Conservation (phyloP, 169 alveolate species). For the Plasmodium chabaudi region DNA sequence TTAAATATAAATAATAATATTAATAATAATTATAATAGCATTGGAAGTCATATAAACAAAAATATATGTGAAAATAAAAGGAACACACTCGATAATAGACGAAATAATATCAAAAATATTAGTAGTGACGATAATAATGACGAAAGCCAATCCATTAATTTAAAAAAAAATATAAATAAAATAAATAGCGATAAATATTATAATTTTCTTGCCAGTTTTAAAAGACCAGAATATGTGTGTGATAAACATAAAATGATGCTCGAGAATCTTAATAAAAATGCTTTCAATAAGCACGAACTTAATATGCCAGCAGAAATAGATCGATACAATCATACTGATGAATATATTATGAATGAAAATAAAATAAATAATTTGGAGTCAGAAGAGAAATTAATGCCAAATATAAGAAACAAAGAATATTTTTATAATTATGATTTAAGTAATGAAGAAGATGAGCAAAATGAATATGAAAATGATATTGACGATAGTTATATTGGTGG, state of each 20-base stretch:
- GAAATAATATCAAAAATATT: neutral
- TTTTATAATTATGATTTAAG: constrained; percentile 7
- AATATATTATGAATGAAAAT: constrained; percentile 1
- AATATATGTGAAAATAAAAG: constrained; percentile 13
- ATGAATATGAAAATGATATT: neutral
- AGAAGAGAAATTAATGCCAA: neutral
- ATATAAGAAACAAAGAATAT: neutral
- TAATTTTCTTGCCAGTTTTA: neutral
- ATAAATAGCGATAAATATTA: neutral
- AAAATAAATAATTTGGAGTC: neutral
- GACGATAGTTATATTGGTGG: neutral
- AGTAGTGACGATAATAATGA: constrained; percentile 3
- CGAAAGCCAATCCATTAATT: constrained; percentile 1
- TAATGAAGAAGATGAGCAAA: neutral
- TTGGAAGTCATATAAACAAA: neutral
- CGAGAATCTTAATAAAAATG: constrained; percentile 10
- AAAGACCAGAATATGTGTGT: neutral
- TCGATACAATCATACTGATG: neutral
- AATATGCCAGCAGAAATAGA: neutral
- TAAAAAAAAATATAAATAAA: neutral
- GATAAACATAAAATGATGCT: constrained; percentile 23
- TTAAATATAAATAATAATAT: constrained; percentile 13
- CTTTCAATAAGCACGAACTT: neutral
- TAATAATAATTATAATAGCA: neutral
- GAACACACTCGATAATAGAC: neutral